Conservation (phyloP, 495 filamentous ascomycete genomes). For the Penicillium cosmopolitanum region DNA sequence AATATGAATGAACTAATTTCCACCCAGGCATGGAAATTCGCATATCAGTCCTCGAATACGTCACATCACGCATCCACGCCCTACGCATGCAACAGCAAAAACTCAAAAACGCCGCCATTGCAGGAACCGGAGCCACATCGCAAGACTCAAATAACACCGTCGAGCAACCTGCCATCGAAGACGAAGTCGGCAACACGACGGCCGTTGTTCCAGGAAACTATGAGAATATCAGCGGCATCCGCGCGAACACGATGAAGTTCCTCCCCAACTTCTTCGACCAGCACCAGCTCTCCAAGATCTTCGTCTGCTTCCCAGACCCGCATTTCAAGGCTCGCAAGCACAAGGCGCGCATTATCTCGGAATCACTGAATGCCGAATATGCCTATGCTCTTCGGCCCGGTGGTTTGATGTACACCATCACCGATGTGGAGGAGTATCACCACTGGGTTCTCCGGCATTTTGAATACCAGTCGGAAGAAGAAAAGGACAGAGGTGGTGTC, state of each 20-base stretch:
- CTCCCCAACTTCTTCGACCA: constrained; percentile 89
- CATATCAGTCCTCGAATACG: constrained; percentile 82
- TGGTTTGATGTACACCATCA: constrained; percentile 91
- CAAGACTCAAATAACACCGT: constrained; percentile 1
- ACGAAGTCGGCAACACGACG: constrained; percentile 24
- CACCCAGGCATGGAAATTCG: constrained; percentile 84
- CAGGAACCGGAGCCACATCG: constrained; percentile 12
- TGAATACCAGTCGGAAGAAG: constrained; percentile 39
- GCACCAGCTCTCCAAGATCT: constrained; percentile 79
- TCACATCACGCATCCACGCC: constrained; percentile 81
- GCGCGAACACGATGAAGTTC: constrained; percentile 98
- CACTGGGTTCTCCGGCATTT: constrained; percentile 91
- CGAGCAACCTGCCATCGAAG: constrained; percentile 32
- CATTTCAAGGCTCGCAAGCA: constrained; percentile 98
- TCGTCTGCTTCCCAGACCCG: constrained; percentile 97
- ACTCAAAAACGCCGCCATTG: constrained; percentile 25
- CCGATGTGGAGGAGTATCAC: constrained; percentile 93
- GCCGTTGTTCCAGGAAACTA: constrained; percentile 54
- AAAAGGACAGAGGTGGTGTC: constrained; percentile 45
- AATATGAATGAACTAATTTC: neutral
- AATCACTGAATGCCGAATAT: constrained; percentile 87
- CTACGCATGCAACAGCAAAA: constrained; percentile 68
- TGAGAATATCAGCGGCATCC: constrained; percentile 83
- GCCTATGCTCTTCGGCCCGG: constrained; percentile 83
- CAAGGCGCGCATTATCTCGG: constrained; percentile 91